Base-by-base conservation (phyloP, 371 early-diverging fungal genomes). In the Rhizopus microsporus region DNA sequence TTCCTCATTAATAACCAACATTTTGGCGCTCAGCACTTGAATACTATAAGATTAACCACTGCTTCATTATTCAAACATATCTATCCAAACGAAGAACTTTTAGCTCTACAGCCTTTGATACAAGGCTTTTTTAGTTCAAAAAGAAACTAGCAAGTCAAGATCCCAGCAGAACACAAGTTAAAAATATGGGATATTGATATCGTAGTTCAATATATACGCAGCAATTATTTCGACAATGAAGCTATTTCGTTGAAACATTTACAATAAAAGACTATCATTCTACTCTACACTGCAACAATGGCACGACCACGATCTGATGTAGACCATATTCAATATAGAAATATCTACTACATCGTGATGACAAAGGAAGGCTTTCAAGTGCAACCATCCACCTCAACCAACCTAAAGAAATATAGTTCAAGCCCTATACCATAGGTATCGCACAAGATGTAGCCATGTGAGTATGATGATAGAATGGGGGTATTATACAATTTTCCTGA, bases 271-370 rank as follows among this genome's bases (percentile, higher is more conserved):
- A 51, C 59, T 0, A 23, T 63, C 1, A 5, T 59, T 5, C 30
- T 61, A 5, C 16, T 62, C 5, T 54, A 59, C 2, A 17, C 62
- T 0, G 40, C 56, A 0, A 57, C 67, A n/a, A 61, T 70, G 63
- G 60, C 54, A 43, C 15, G 62, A 16, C 66, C 63, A 39, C 10
- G 66, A 37, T 60, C 60, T 0, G 71, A 63, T 46, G 33, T 70
- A 5, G 62, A 59, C 0, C 35, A 51, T n/a, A 2, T 66, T 1
- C 67, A 66, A 49, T 48, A 39, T 15, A 9, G 59, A 31, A 59
- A 65, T 39, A 50, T 66, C 4, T 9, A 6, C 5, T 31, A 60
- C 4, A 10, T 30, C 0, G 23, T 12, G 23, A 48, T 12, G 32
- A 12, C 48, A 23, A 29, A 48, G n/a, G 6, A 7, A 48, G 31